Conservation (phyloP, 805 yeast genomes). For the Lipomyces starkeyi region DNA sequence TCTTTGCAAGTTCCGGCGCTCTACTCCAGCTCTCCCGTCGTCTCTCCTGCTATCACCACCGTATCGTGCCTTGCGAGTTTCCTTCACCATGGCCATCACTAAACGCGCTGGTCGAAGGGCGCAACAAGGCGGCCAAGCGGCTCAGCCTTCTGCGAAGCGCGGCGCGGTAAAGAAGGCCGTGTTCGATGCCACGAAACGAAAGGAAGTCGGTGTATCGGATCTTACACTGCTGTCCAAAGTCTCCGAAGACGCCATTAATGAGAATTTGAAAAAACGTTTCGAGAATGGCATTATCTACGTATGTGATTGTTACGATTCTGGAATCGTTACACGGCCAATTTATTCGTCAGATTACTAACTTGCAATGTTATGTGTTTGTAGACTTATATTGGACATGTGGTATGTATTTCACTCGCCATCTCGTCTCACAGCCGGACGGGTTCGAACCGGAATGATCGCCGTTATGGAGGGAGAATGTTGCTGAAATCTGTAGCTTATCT, state of each 20-base stretch:
- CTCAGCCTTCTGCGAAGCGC: conserved; percentile 40
- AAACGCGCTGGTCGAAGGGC: conserved; percentile 39
- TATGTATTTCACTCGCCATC: conserved; percentile 31
- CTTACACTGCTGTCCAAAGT: conserved; percentile 86
- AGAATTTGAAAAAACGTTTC: conserved; percentile 86
- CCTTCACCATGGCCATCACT: conserved; percentile 37
- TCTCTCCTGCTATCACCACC: background rate
- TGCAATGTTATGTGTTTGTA: conserved; percentile 11
- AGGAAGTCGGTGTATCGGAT: conserved; percentile 98
- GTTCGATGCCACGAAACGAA: conserved; percentile 83
- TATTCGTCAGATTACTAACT: conserved; percentile 10
- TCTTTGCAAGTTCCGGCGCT: background rate
- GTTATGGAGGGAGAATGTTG: background rate
- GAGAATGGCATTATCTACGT: conserved; percentile 86
- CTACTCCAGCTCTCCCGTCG: background rate
- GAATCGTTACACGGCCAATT: background rate
- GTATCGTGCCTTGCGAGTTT: background rate
- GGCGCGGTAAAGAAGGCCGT: conserved; percentile 78
- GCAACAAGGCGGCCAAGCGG: conserved; percentile 42
- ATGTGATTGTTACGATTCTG: conserved; percentile 14
- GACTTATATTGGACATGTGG: conserved; percentile 50
- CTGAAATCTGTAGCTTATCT: conserved; percentile 58
- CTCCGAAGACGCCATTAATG: conserved; percentile 90
- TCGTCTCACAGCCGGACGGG: background rate
- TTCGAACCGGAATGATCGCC: background rate